Percentiles rank a stretch among this genome's conserved stretches.
phyloP scores from a whole-genome alignment of 2,329 filamentous ascomycete genomes.

The Ophiocordyceps camponoti-rufipedis region DNA sequence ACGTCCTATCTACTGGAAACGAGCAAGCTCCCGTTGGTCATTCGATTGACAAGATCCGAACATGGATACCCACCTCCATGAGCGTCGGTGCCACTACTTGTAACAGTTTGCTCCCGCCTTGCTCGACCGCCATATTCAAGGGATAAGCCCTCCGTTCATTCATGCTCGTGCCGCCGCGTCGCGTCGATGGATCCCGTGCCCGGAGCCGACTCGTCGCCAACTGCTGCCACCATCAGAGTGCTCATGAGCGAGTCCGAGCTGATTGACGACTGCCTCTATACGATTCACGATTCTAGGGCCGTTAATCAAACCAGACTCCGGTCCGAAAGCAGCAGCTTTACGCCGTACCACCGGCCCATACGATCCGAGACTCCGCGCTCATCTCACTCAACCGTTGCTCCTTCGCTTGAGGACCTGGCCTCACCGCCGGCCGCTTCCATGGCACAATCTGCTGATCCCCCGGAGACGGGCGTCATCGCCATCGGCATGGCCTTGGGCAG shows the following conservation, averaged over 20 bases:
- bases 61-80: conserved; percentile 1
- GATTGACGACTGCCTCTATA: neutral
- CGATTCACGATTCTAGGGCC: neutral
- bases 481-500: conserved; percentile 65
- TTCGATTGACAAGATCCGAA: neutral
- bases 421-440: conserved; percentile 4
- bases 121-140: neutral
- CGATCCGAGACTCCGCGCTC: conserved; percentile 21
- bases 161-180: neutral
- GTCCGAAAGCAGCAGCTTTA: conserved; percentile 15
- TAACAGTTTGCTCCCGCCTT: conserved; percentile 1
- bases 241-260: neutral
- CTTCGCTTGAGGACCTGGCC: neutral
- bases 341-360: conserved; percentile 21
- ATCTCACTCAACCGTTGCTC: conserved; percentile 20
- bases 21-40: neutral
- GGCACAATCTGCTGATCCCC: conserved; percentile 9
- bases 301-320: conserved; percentile 5
- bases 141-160: neutral
- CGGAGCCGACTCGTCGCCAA: neutral
- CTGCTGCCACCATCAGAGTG: neutral
- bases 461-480: conserved; percentile 15
- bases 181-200: neutral
- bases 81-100: conserved; percentile 1
- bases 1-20: neutral